Evolutionary conservation across 78 protist species (phyloP).

Genomic region (Dictyostelium brefeldianum): DNA sequence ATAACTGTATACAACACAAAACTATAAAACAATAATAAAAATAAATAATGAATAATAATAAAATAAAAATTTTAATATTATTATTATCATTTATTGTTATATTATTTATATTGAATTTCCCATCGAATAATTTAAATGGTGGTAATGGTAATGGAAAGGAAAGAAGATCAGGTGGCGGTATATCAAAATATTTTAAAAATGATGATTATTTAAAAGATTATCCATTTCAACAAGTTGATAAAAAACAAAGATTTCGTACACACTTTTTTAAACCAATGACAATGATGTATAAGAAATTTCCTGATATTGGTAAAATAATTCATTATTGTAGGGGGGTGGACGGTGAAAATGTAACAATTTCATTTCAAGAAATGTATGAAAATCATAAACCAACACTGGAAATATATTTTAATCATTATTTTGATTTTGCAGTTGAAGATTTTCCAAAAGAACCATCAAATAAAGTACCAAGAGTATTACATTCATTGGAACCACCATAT

Average conservation of each 20-base stretch:
- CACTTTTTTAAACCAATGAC: background rate
- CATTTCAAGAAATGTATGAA: background rate
- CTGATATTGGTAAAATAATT: background rate
- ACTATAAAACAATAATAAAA: too few species aligned
- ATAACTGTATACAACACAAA: too few species aligned
- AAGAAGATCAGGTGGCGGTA: too few species aligned
- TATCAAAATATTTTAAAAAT: too few species aligned
- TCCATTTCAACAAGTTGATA: background rate
- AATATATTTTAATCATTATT: conserved; percentile 10
- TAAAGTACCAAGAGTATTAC: conserved; percentile 13
- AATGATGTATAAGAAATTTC: background rate
- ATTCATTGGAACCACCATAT: background rate
- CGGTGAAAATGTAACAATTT: background rate
- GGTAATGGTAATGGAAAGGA: too few species aligned
- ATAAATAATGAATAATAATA: too few species aligned
- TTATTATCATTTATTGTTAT: too few species aligned
- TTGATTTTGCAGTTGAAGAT: background rate
- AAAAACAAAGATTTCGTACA: background rate
- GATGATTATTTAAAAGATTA: background rate
- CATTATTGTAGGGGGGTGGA: background rate
- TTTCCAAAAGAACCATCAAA: background rate
- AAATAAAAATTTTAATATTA: too few species aligned
- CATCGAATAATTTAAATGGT: too few species aligned
- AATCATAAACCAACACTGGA: background rate
- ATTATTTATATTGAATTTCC: too few species aligned